Percentiles rank a stretch among this genome's conserved stretches.
These are phyloP conservation scores for Leccinum pseudoinsigne DNA, from an alignment of 1,284 basidiomycete genomes.

Conservation along the genomic window DNA sequence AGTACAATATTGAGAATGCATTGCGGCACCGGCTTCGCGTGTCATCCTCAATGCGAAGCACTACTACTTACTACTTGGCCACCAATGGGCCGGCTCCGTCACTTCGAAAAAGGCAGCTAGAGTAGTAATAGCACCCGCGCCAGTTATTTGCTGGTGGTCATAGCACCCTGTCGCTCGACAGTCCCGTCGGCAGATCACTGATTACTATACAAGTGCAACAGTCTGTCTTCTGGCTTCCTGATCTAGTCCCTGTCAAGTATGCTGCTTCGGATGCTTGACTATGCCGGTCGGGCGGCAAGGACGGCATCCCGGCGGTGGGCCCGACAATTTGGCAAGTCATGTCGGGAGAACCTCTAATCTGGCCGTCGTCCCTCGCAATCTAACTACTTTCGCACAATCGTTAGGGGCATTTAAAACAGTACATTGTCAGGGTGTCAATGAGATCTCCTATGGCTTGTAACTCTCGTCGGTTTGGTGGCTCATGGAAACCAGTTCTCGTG, in stretches of 20 bases:
- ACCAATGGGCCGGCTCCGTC: conserved; percentile 17
- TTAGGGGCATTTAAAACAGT: not conserved
- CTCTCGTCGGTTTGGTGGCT: not conserved
- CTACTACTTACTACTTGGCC: not conserved
- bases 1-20: conserved; percentile 8
- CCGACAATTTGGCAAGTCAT: conserved; percentile 1
- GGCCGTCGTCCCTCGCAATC: not conserved
- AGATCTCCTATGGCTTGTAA: not conserved
- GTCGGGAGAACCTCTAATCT: conserved; percentile 1
- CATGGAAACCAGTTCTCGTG: conserved; percentile 10
- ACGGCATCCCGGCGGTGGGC: not conserved
- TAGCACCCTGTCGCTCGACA: not conserved
- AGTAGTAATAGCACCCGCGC: not conserved
- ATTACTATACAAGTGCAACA: no score
- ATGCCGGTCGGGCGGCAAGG: not conserved
- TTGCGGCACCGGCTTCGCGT: conserved; percentile 5
- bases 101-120: conserved; percentile 8
- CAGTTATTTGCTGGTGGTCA: not conserved
- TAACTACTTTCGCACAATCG: not conserved
- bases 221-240: not conserved
- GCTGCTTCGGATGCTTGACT: not conserved
- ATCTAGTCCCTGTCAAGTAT: not conserved
- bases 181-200: not conserved
- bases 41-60: not conserved
- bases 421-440: conserved; percentile 8